Conservation (phyloP, 2,329 filamentous ascomycete genomes). For the Epichloe uncinata region DNA sequence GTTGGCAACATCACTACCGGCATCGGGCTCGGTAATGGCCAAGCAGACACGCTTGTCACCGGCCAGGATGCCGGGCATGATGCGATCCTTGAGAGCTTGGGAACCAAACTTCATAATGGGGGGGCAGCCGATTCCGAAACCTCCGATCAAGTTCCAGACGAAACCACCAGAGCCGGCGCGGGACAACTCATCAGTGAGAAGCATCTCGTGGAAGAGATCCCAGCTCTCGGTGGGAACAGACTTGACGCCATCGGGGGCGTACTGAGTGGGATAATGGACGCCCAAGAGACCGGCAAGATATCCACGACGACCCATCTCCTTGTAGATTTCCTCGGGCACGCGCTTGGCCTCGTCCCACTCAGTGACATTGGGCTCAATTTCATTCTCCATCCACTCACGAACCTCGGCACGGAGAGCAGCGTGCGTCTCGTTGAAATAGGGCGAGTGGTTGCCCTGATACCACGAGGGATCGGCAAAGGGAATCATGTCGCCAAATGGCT, state of each 20-base stretch:
- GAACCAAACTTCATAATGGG: slow-evolving; percentile 81
- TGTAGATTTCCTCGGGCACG: slow-evolving; percentile 82
- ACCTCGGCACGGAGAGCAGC: slow-evolving; percentile 82
- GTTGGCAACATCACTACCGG: slow-evolving; percentile 89
- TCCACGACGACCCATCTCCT: slow-evolving; percentile 84
- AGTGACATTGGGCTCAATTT: slow-evolving; percentile 79
- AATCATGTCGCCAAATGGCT: slow-evolving; percentile 73
- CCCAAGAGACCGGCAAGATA: slow-evolving; percentile 90
- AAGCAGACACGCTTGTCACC: slow-evolving; percentile 97
- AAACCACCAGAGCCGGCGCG: slow-evolving; percentile 81
- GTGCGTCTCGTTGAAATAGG: slow-evolving; percentile 93
- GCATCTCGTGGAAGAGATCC: slow-evolving; percentile 97
- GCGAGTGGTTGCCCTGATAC: slow-evolving; percentile 92
- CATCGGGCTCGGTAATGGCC: slow-evolving; percentile 93
- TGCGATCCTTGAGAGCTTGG: slow-evolving; percentile 70
- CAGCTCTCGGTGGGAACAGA: slow-evolving; percentile 77
- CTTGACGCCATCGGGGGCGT: slow-evolving; percentile 54
- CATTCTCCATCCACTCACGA: slow-evolving; percentile 79
- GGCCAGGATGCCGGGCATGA: slow-evolving; percentile 73
- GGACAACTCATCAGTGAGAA: slow-evolving; percentile 88
- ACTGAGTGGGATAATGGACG: slow-evolving; percentile 64
- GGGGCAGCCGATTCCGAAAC: slow-evolving; percentile 95
- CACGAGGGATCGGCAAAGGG: slow-evolving; percentile 87
- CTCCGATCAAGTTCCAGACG: slow-evolving; percentile 93
- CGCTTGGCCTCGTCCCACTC: slow-evolving; percentile 96